phyloP scores from a whole-genome alignment of 2,329 filamentous ascomycete genomes.

The Phaeophleospora eucalypticola region DNA sequence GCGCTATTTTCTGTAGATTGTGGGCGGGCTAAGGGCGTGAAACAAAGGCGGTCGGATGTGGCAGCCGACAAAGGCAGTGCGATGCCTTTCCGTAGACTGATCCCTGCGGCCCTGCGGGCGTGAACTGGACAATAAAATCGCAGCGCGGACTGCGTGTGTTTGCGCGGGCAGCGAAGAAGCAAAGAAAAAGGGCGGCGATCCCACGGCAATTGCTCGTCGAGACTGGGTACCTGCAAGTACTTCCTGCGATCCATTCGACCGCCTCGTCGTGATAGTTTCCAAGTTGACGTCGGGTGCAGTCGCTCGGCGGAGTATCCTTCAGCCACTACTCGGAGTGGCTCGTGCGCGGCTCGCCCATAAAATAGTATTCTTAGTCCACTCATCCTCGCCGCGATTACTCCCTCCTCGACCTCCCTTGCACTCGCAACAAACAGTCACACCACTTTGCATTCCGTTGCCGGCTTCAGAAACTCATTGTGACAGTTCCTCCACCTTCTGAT shows the following conservation, averaged over 20 bases:
- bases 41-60: background rate
- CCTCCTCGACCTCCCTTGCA: background rate
- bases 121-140: background rate
- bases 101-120: too few relatives aligned
- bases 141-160: background rate
- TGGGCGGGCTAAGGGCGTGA: constrained; percentile 23
- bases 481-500: constrained; percentile 1
- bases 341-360: background rate
- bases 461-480: background rate
- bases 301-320: background rate
- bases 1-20: background rate
- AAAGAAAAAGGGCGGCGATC: background rate
- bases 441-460: background rate
- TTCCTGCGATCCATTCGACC: constrained; percentile 8
- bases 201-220: too few relatives aligned
- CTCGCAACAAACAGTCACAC: background rate
- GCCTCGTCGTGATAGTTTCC: background rate
- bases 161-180: background rate
- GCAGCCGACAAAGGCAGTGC: background rate
- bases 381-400: background rate
- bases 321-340: background rate
- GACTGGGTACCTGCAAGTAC: too few relatives aligned
- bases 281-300: too few relatives aligned
- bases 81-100: background rate
- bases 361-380: constrained; percentile 2